A percentile compares a stretch with the other conserved stretches of the same genome.
These are phyloP conservation scores for Zygosaccharomyces lentus DNA, from an alignment of 805 yeast species.

Conservation along the genomic window DNA sequence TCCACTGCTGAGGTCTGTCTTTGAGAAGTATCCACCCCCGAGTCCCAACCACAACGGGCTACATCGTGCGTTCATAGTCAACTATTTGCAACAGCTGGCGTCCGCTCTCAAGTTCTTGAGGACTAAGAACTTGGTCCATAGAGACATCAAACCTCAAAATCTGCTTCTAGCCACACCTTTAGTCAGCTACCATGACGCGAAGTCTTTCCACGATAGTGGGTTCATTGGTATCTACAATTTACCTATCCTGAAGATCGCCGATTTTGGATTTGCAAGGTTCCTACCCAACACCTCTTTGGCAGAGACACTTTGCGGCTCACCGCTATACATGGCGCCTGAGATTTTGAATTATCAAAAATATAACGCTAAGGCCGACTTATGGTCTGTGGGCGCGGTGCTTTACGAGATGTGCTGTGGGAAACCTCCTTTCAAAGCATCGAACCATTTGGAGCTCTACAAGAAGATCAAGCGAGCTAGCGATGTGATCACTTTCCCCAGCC, in stretches of 20 bases:
- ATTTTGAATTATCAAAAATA: slow-evolving; percentile 90
- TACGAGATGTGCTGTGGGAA: slow-evolving; percentile 96
- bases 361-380: slow-evolving; percentile 93
- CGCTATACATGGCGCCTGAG: slow-evolving; percentile 98
- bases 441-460: slow-evolving; percentile 83
- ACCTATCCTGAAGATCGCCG: slow-evolving; percentile 91
- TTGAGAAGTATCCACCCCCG: slow-evolving; percentile 82
- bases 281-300: slow-evolving; percentile 92
- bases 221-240: slow-evolving; percentile 81
- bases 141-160: slow-evolving; percentile 91
- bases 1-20: slow-evolving; percentile 71
- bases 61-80: slow-evolving; percentile 70
- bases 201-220: slow-evolving; percentile 51
- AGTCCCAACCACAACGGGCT: slow-evolving; percentile 67
- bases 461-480: slow-evolving; percentile 82
- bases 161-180: slow-evolving; percentile 70
- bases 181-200: slow-evolving; percentile 44
- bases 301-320: slow-evolving; percentile 96
- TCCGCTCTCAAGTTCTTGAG: slow-evolving; percentile 81
- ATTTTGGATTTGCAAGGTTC: slow-evolving; percentile 95
- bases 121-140: slow-evolving; percentile 78
- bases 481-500: slow-evolving; percentile 68
- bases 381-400: slow-evolving; percentile 97
- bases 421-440: slow-evolving; percentile 92
- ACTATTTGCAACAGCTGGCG: slow-evolving; percentile 81